These are phyloP conservation scores for Exophiala viscosa DNA, from an alignment of 2,329 filamentous ascomycete species.

Conservation along the genomic window DNA sequence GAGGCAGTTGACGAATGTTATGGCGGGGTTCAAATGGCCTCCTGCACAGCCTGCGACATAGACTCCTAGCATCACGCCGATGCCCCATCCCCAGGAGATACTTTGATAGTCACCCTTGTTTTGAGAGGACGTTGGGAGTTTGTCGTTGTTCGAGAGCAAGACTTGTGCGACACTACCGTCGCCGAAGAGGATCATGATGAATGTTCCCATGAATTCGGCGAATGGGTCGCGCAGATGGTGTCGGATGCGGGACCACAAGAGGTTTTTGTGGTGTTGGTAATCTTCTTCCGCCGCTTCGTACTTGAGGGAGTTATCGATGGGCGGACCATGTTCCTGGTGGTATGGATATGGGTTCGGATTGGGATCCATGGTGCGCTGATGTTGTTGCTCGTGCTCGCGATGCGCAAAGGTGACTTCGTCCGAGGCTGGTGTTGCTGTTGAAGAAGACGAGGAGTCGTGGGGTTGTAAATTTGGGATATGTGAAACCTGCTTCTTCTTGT, in stretches of 20 bases:
- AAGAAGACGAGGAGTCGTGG: slow-evolving; percentile 18
- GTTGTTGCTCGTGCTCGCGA: slow-evolving; percentile 10
- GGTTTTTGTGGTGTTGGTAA: slow-evolving; percentile 33
- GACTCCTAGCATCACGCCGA: slow-evolving; percentile 61
- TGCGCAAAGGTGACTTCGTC: slow-evolving; percentile 24
- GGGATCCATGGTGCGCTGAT: slow-evolving; percentile 8
- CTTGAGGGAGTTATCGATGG: slow-evolving; percentile 28
- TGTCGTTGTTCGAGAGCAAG: slow-evolving; percentile 43
- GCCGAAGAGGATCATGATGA: slow-evolving; percentile 61
- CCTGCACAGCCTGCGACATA: slow-evolving; percentile 55
- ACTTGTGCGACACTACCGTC: slow-evolving; percentile 63
- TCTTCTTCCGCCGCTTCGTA: slow-evolving; percentile 27
- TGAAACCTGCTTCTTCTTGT: slow-evolving; percentile 9
- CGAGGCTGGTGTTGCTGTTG: slow-evolving; percentile 3
- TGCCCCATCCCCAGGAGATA: slow-evolving; percentile 44
- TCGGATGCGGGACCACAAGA: slow-evolving; percentile 52
- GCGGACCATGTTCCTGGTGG: slow-evolving; percentile 27
- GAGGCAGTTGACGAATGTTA: slow-evolving; percentile 62
- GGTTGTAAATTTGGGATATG: slow-evolving; percentile 4
- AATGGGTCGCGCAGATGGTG: slow-evolving; percentile 51
- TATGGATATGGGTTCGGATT: slow-evolving; percentile 12
- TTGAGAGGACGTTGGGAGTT: slow-evolving; percentile 24
- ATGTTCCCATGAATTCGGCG: slow-evolving; percentile 59
- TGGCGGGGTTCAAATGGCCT: slow-evolving; percentile 61
- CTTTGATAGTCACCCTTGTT: slow-evolving; percentile 38